Percentiles rank a stretch among this genome's conserved stretches.
Conservation (phyloP, 768 basidiomycete genomes). For the Flagelloscypha sp. region DNA sequence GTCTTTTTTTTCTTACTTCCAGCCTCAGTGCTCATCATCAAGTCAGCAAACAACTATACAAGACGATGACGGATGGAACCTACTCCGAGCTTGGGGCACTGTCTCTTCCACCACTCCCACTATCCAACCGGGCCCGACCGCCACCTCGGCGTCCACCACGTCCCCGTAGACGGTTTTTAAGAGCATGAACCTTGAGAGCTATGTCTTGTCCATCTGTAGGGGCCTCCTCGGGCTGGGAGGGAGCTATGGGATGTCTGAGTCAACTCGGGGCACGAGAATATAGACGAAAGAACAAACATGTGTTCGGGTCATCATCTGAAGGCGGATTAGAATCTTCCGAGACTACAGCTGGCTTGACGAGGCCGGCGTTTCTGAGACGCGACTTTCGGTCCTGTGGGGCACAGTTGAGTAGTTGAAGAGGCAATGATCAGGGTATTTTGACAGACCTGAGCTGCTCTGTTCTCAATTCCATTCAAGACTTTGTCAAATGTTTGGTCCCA, state of each 20-base stretch:
- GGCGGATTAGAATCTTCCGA: conserved; percentile 35
- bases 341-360: conserved; percentile 22
- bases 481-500: conserved; percentile 82
- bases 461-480: conserved; percentile 64
- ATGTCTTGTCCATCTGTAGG: conserved; percentile 83
- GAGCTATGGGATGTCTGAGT: conserved; percentile 25
- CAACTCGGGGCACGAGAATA: neutral
- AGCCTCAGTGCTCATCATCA: conserved; percentile 51
- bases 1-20: no score
- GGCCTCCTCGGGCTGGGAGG: conserved; percentile 39
- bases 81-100: conserved; percentile 67
- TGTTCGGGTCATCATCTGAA: conserved; percentile 54
- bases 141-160: conserved; percentile 56
- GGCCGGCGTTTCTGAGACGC: conserved; percentile 38
- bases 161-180: conserved; percentile 79
- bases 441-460: conserved; percentile 60
- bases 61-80: conserved; percentile 18
- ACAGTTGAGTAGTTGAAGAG: conserved; percentile 4
- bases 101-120: conserved; percentile 47
- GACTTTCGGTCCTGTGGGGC: conserved; percentile 59
- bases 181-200: conserved; percentile 81
- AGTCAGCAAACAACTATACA: neutral
- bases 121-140: conserved; percentile 40
- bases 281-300: conserved; percentile 33
- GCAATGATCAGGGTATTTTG: conserved; percentile 2